A percentile compares a stretch with the other conserved stretches of the same genome.
Conservation (phyloP, 2,329 filamentous ascomycete genomes). For the Incumbomyces delicatus region DNA sequence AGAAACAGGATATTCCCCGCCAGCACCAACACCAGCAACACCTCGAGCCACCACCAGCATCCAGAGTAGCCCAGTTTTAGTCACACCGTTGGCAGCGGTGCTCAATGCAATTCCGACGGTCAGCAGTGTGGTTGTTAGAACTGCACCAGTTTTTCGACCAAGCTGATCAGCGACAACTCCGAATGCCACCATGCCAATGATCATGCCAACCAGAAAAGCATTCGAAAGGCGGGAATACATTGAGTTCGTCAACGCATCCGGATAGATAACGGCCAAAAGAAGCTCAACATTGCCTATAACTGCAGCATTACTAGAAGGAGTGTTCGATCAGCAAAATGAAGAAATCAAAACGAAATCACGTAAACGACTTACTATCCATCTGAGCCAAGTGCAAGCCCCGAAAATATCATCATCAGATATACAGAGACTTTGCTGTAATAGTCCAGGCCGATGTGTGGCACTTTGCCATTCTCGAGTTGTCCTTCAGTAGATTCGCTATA, state of each 20-base stretch:
- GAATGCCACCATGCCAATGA: constrained; percentile 47
- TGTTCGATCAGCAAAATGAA: neutral
- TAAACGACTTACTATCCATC: constrained; percentile 31
- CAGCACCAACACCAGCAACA: constrained; percentile 38
- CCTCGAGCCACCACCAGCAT: constrained; percentile 41
- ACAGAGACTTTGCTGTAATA: constrained; percentile 18
- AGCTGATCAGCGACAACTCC: constrained; percentile 42
- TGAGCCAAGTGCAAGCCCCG: constrained; percentile 30
- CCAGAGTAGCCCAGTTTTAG: constrained; percentile 35
- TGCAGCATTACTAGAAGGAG: constrained; percentile 9
- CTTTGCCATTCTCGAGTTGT: no score
- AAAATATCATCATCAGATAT: constrained; percentile 27
- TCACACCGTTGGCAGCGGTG: constrained; percentile 30
- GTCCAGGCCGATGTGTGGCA: neutral
- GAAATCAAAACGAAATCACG: constrained; percentile 13
- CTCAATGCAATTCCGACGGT: constrained; percentile 40
- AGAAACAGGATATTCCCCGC: constrained; percentile 28
- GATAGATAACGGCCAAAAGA: constrained; percentile 28
- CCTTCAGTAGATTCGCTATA: no score
- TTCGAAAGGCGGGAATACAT: constrained; percentile 46
- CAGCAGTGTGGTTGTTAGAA: constrained; percentile 39
- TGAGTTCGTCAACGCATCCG: constrained; percentile 23
- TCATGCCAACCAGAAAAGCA: constrained; percentile 46
- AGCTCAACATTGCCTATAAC: constrained; percentile 28
- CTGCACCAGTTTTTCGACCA: constrained; percentile 41